Base-by-base conservation (phyloP, 208 protist genomes). In the Crithidia thermophila region DNA sequence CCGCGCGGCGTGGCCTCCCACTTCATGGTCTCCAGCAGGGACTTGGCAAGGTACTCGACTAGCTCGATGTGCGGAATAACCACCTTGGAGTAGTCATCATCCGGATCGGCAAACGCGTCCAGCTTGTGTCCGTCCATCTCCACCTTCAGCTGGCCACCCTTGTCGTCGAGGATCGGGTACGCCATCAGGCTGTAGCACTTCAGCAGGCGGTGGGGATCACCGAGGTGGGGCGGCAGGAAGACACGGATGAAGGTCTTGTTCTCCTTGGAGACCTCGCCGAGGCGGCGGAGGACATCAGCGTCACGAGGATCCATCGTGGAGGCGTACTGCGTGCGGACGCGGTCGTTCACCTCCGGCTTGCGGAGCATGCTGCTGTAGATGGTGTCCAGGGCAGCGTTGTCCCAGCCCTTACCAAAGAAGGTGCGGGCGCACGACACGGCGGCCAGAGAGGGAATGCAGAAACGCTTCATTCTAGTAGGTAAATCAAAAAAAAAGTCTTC, bases 401-500 rank as follows among this genome's bases (percentile, higher is more conserved):
- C 90, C 90, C 90, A 95, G 33, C 90, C 90, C 76, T 95, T 95
- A 36, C 90, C 90, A 63, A 95, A 95, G 75, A 95, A 95, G 64
- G 81, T 83, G 64, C 90, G 90, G 67, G 75, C 76, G 31, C 51
- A 61, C 27, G 75, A 66, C 57, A 78, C 74, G 2, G 70, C 67
- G 28, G 77, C 67, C 34, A 87, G 61, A 59, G 77, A 77, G 33
- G 82, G 74, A 39, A 72, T 78, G 67, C 74, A 85, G 75, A 93
- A 88, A 59, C 87, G 87, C 78, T 90, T 87, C 85, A 91, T 89
- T 83, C 77, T 86, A 75, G 55, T 58, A 36, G 25, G 42, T 23
- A 39, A 74, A 62, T 13, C 51, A 25, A 23, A 30, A 31, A 3
- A 50, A 21, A 52, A 30, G 40, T 43, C n/a, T n/a, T n/a, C n/a